Evolutionary conservation across 2,329 filamentous ascomycete species (phyloP), one percentile per base, ranked within the genome.

Genomic region (Didymella pomorum): DNA sequence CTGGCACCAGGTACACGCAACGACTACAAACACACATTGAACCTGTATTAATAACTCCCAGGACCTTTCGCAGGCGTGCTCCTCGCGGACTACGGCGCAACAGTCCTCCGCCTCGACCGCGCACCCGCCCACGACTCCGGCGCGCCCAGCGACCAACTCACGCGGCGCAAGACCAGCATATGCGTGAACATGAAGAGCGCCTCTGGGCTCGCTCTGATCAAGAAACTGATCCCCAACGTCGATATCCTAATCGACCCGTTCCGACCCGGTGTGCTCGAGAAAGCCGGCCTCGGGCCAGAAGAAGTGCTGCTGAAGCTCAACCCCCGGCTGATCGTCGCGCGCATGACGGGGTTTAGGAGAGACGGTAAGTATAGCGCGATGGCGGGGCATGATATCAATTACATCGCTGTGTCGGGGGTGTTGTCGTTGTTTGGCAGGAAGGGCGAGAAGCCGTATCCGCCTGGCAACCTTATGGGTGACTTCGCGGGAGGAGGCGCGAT

Each of bases 311-410:
- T 87, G 26, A 80, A 78, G 23, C 72, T 85, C 18, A 97, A 97
- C 76, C 89, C 89, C 11, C 82, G 88, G 0, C 80, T 98, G 2
- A 87, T 98, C 52, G 87, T 96, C 56, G 92, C 86, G 8, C 88
- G 94, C 39, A 89, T 98, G 85, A 95, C 93, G 2, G 94, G 94
- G 0, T 98, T 97, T 77, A 84, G 94, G 12, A 84, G 93, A 37
- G 92, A 96, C 78, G 94, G 93, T 0, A 89, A 87, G 69, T 98
- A 97, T 78, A 86, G 85, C 46, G 79, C 84, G 70, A 97, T 97
- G 93, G 93, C 93, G 0, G 93, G 93, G 6, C 93, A 97, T 74
- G 93, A 97, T 75, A 97, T 97, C 76, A 97, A 98, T 74, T 98
- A 98, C 78, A 89, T 98, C 41, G 92, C 93, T 47, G 91, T 97